Percentiles rank a stretch among this genome's conserved stretches.
These are phyloP conservation scores for Hypoxylon sp. DNA, from an alignment of 2,329 filamentous ascomycete genomes.

Conservation along the genomic window DNA sequence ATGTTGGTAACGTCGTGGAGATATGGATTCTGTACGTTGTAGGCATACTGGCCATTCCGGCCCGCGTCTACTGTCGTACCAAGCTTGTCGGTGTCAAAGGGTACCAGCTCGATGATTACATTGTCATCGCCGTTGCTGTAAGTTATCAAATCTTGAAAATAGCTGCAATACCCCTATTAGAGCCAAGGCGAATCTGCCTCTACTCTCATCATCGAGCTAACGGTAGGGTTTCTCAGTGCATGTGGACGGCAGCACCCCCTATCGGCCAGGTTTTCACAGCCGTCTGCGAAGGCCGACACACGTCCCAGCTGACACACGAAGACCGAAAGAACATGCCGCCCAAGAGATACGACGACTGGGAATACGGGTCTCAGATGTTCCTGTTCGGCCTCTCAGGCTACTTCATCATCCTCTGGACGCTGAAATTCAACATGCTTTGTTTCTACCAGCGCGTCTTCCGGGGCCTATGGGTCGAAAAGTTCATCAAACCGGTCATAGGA, in stretches of 20 bases:
- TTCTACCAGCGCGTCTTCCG: slow-evolving; percentile 50
- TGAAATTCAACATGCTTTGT: slow-evolving; percentile 53
- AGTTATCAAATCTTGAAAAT: slow-evolving; percentile 1
- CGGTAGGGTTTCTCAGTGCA: slow-evolving; percentile 3
- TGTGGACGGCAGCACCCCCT: slow-evolving; percentile 12
- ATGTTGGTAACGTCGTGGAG: slow-evolving; percentile 38
- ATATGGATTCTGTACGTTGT: slow-evolving; percentile 50
- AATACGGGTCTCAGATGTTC: slow-evolving; percentile 49
- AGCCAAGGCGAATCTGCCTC: slow-evolving; percentile 37
- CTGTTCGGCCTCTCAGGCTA: slow-evolving; percentile 48
- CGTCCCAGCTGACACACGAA: slow-evolving; percentile 43
- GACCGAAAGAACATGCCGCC: slow-evolving; percentile 44
- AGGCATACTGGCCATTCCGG: slow-evolving; percentile 44
- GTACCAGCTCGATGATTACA: slow-evolving; percentile 47
- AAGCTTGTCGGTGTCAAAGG: slow-evolving; percentile 46
- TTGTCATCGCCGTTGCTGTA: slow-evolving; percentile 36
- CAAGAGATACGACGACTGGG: slow-evolving; percentile 40
- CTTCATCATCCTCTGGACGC: slow-evolving; percentile 48
- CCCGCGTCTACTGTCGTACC: slow-evolving; percentile 45
- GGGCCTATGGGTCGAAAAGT: slow-evolving; percentile 47
- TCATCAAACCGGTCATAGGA: slow-evolving; percentile 48
- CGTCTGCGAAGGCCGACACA: slow-evolving; percentile 43
- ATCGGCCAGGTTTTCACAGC: slow-evolving; percentile 37
- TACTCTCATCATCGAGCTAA: neutral
- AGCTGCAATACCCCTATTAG: slow-evolving; percentile 27